These are phyloP conservation scores for Coemansia sp. DNA, from an alignment of 192 early-diverging fungal species.

Conservation along the genomic window DNA sequence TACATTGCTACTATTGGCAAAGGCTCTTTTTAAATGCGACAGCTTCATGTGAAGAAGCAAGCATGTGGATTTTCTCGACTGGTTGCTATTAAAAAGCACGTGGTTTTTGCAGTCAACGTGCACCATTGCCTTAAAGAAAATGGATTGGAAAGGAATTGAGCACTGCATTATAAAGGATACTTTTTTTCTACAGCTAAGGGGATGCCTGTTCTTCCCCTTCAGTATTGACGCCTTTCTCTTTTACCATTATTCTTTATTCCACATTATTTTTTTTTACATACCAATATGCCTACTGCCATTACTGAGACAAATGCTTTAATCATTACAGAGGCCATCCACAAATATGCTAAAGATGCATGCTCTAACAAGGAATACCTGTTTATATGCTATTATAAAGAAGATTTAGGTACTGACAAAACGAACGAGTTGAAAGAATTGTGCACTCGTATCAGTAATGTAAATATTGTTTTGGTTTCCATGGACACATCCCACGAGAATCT, in stretches of 20 bases:
- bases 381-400: too few relatives aligned
- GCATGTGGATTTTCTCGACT: neutral
- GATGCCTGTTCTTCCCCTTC: neutral
- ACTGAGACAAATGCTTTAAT: neutral
- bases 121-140: too few relatives aligned
- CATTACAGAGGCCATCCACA: neutral
- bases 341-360: too few relatives aligned
- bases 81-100: too few relatives aligned
- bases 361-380: too few relatives aligned
- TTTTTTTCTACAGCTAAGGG: neutral
- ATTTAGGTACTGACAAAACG: neutral
- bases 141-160: too few relatives aligned
- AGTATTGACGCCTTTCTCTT: neutral
- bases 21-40: neutral
- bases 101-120: too few relatives aligned
- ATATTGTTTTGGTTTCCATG: too few relatives aligned
- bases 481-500: too few relatives aligned
- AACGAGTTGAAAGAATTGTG: neutral
- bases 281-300: neutral
- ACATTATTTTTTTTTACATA: neutral
- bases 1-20: neutral
- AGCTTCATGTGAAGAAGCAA: neutral
- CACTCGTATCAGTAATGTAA: neutral
- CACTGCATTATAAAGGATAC: too few relatives aligned
- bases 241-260: neutral